These are phyloP conservation scores for Sporothrix variecibatus DNA, from an alignment of 2,329 filamentous ascomycete genomes.

Conservation along the genomic window DNA sequence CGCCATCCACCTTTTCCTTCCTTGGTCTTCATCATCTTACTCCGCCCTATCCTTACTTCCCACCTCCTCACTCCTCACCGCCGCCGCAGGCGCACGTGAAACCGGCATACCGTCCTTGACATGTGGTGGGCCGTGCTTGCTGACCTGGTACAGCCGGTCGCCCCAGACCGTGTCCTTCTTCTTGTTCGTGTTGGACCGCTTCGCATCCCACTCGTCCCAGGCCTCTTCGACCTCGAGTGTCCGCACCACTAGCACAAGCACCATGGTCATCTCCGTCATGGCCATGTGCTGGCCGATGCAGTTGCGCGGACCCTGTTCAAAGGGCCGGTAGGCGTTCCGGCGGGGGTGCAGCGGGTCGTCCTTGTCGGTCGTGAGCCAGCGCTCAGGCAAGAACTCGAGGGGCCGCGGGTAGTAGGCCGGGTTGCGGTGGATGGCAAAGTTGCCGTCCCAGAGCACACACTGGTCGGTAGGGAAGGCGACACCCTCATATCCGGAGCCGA, in stretches of 20 bases:
- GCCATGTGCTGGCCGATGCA: conserved; percentile 54
- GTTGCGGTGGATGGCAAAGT: conserved; percentile 43
- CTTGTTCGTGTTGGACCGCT: background rate
- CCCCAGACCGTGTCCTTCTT: conserved; percentile 37
- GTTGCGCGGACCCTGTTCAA: conserved; percentile 55
- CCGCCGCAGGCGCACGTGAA: conserved; percentile 36
- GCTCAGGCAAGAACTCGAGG: conserved; percentile 51
- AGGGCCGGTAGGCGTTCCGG: conserved; percentile 56
- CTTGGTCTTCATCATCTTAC: background rate
- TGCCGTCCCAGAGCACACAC: conserved; percentile 46
- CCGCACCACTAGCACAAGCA: conserved; percentile 27
- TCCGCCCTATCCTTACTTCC: too few species aligned
- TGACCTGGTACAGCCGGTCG: conserved; percentile 38
- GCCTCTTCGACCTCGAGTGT: conserved; percentile 29
- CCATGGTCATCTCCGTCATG: conserved; percentile 28
- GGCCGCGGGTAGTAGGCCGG: conserved; percentile 46
- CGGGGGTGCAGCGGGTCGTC: conserved; percentile 40
- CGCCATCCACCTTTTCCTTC: background rate
- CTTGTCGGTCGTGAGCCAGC: conserved; percentile 44
- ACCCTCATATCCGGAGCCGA: conserved; percentile 38
- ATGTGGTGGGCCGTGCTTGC: conserved; percentile 35
- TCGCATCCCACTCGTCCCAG: conserved; percentile 33
- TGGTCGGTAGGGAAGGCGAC: conserved; percentile 49
- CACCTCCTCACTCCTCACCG: background rate
- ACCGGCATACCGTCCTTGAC: conserved; percentile 45